A percentile compares a stretch with the other conserved stretches of the same genome.
Conservation (phyloP, 179 eudicot species). For the Vitellaria paradoxa region DNA sequence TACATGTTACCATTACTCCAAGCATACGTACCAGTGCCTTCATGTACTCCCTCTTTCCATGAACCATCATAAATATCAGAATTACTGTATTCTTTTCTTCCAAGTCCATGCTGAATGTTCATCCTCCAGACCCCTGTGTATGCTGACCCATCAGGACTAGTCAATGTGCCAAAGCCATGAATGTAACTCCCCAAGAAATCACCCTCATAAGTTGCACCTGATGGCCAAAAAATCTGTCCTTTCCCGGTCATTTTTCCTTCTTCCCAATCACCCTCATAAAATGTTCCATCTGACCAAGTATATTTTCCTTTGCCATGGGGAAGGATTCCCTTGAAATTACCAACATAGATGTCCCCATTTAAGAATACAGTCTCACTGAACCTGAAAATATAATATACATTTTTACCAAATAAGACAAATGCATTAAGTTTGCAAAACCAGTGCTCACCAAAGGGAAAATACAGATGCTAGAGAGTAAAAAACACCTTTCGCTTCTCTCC, state of each 20-base stretch:
- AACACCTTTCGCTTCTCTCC: conserved; percentile 59
- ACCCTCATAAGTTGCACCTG: conserved; percentile 69
- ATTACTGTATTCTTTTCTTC: conserved; percentile 66
- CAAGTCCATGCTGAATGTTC: conserved; percentile 81
- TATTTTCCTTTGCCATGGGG: conserved; percentile 94
- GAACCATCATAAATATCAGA: conserved; percentile 78
- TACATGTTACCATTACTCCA: conserved; percentile 71
- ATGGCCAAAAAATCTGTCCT: conserved; percentile 66
- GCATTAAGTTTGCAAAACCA: not conserved
- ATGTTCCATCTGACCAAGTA: conserved; percentile 78
- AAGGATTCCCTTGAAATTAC: conserved; percentile 47
- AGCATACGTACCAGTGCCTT: conserved; percentile 79
- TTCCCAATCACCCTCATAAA: conserved; percentile 87
- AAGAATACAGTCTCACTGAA: conserved; percentile 40
- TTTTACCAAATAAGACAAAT: not conserved
- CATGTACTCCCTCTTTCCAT: conserved; percentile 85
- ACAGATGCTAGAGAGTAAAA: not conserved
- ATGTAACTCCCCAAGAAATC: conserved; percentile 86
- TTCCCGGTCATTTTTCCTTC: conserved; percentile 86
- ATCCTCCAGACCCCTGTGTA: conserved; percentile 82
- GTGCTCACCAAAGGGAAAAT: not conserved
- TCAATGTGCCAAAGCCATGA: conserved; percentile 75
- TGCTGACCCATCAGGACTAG: conserved; percentile 47
- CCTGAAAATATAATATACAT: conserved; percentile 26
- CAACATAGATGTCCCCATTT: conserved; percentile 70